Evolutionary conservation across 2,329 filamentous ascomycete genomes (phyloP).

Genomic region (Neonectria sp.): DNA sequence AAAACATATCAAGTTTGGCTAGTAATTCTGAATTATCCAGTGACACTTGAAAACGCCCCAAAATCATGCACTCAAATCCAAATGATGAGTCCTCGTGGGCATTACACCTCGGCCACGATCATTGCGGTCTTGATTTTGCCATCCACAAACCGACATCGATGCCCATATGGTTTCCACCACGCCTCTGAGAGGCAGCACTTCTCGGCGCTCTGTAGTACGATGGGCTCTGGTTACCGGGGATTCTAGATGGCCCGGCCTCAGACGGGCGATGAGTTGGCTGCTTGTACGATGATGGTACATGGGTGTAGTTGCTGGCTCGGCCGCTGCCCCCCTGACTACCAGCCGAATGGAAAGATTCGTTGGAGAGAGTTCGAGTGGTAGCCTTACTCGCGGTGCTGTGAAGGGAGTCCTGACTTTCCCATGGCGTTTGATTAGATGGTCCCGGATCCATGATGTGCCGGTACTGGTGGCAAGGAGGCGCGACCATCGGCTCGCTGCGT

Average conservation of each 20-base stretch:
- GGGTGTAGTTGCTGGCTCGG: neutral
- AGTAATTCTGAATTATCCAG: neutral
- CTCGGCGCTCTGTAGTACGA: neutral
- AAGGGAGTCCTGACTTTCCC: neutral
- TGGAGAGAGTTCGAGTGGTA: neutral
- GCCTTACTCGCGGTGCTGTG: neutral
- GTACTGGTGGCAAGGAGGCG: neutral
- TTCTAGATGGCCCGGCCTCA: conserved; percentile 9
- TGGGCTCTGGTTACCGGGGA: neutral
- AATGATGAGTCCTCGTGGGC: neutral
- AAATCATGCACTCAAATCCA: neutral
- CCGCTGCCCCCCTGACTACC: neutral
- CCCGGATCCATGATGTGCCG: neutral
- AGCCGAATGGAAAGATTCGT: neutral
- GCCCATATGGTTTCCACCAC: neutral
- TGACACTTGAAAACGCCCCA: neutral
- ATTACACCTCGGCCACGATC: neutral
- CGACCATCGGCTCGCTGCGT: neutral
- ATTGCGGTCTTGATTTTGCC: neutral
- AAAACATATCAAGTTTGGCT: neutral
- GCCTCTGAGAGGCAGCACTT: neutral
- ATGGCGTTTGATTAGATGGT: neutral
- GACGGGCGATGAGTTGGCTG: neutral
- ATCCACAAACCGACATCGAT: conserved; percentile 11
- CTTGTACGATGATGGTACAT: neutral